Percentiles rank a stretch among this genome's conserved stretches.
These are phyloP conservation scores for Nadsonia commutata DNA, from an alignment of 1,139 yeast genomes.

Conservation along the genomic window DNA sequence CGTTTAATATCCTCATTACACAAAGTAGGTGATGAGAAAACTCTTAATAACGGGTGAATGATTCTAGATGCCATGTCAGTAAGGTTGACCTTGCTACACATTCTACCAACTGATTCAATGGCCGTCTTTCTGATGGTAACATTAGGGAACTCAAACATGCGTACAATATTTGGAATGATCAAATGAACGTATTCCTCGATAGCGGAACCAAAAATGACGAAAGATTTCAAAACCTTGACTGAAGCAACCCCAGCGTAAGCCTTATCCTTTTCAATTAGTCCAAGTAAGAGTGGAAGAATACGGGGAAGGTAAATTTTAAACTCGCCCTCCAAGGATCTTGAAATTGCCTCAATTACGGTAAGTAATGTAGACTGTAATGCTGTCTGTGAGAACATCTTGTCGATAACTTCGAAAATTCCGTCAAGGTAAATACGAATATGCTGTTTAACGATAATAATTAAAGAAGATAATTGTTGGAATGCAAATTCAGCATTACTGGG, in stretches of 20 bases:
- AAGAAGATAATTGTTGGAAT: slow-evolving; percentile 73
- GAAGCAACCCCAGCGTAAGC: slow-evolving; percentile 49
- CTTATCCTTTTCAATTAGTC: slow-evolving; percentile 66
- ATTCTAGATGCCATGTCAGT: slow-evolving; percentile 86
- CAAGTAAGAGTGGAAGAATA: slow-evolving; percentile 59
- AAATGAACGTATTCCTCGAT: slow-evolving; percentile 82
- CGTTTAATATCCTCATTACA: slow-evolving; percentile 47
- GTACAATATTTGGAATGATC: slow-evolving; percentile 70
- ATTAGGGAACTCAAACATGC: slow-evolving; percentile 59
- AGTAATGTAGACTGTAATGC: slow-evolving; percentile 69
- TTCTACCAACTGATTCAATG: slow-evolving; percentile 69
- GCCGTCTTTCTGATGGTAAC: slow-evolving; percentile 52
- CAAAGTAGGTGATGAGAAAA: slow-evolving; percentile 31
- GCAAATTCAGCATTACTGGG: slow-evolving; percentile 74
- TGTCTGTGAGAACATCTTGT: slow-evolving; percentile 55
- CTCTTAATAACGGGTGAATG: slow-evolving; percentile 71
- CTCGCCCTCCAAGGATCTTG: slow-evolving; percentile 81
- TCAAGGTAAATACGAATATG: slow-evolving; percentile 75
- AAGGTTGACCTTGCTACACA: slow-evolving; percentile 58
- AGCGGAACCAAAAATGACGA: slow-evolving; percentile 80
- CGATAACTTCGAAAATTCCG: slow-evolving; percentile 62
- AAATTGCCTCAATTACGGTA: slow-evolving; percentile 67
- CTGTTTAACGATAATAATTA: slow-evolving; percentile 73
- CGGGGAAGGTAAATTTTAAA: slow-evolving; percentile 74
- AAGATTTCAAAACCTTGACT: slow-evolving; percentile 62